Base-by-base conservation (phyloP, 306 rosid species). In the Begonia masoniana region DNA sequence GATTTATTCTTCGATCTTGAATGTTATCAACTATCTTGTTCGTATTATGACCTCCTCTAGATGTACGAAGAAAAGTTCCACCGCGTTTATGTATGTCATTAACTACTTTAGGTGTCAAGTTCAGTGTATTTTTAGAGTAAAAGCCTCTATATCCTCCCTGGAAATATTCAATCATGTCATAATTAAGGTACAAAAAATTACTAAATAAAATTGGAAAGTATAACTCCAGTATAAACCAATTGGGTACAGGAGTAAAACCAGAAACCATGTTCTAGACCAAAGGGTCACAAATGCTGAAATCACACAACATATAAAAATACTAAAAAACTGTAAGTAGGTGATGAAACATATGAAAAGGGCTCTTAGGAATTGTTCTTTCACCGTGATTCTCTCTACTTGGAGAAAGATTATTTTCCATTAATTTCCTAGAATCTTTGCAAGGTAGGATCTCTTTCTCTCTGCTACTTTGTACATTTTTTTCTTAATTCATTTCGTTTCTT, bases 1-100 rank as follows among this genome's bases (percentile, higher is more conserved):
- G 96, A 81, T 85, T 91, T 73, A 91, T 91, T 66, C 88, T 86
- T 11, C 88, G 81, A 65, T 91, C 96, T 59, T 81, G 76, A 51
- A 91, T 81, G 71, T 85, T 91, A 75, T 91, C 97, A 51, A 91
- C 96, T 63, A 85, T 91, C 87, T 91, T 91, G 54, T 83, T 67
- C 43, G 96, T 83, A 71, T 91, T 95, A 73, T 91, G 94, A 57
- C 94, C 97, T 67, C 97, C 97, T 17, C 96, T 83, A 65, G 97
- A 91, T 63, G 97, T 85, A 53, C 78, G 76, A 65, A 91, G 97
- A 75, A 81, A 72, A 54, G 92, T 85, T 19, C 97, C 97, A 66
- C 96, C 97, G 9, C 78, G 79, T 69, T 85, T 85, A 73, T 85
- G 97, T 56, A 91, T 81, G 65, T 91, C 74, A 62, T 71, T 76